phyloP scores from a whole-genome alignment of 2,329 filamentous ascomycete species.

The Clonostachys solani region DNA sequence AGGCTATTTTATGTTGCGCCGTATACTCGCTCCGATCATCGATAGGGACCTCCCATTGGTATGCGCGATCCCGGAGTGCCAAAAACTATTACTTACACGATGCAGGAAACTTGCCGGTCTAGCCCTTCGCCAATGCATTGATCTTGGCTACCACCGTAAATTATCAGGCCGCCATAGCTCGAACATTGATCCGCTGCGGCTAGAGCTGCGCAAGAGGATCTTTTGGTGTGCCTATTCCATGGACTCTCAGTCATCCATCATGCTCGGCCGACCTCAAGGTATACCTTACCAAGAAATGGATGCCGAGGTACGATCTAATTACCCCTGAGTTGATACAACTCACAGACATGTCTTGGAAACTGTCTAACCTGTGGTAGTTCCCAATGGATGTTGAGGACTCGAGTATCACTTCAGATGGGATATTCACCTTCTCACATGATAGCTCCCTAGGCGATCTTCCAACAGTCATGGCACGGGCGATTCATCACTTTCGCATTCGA shows the following conservation, averaged over 20 bases:
- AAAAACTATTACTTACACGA: conserved; percentile 1
- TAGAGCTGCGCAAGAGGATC: conserved; percentile 4
- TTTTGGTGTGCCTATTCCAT: conserved; percentile 7
- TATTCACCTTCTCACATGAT: neutral
- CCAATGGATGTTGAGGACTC: neutral
- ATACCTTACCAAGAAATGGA: neutral
- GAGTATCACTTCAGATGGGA: neutral
- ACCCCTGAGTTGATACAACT: neutral
- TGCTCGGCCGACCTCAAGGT: conserved; percentile 2
- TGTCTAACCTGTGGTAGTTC: neutral
- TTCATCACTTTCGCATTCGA: neutral
- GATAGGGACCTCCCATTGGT: conserved; percentile 15
- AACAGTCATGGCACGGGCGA: neutral
- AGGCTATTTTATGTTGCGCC: conserved; percentile 22
- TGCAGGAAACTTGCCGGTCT: conserved; percentile 18
- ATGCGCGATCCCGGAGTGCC: neutral
- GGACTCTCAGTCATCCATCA: conserved; percentile 3
- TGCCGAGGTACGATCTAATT: neutral
- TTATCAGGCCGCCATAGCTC: neutral
- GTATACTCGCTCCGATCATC: conserved; percentile 21
- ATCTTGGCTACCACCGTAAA: conserved; percentile 20
- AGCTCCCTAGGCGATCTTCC: neutral
- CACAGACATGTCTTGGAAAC: neutral
- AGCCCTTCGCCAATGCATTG: conserved; percentile 20
- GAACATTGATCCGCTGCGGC: neutral